Base-by-base conservation (phyloP, 441 rosid genomes). In the Croton setiger region DNA sequence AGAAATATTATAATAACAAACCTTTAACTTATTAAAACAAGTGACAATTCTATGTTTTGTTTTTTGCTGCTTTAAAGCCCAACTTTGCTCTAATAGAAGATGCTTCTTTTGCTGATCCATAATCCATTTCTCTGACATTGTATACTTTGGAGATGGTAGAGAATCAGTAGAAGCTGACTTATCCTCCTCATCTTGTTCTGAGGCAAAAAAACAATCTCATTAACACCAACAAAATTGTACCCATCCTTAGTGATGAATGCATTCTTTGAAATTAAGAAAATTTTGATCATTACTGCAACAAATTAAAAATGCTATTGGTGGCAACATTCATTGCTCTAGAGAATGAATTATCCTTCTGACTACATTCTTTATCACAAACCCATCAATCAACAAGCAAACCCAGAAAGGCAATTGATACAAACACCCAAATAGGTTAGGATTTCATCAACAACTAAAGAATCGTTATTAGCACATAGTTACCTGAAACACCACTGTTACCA, bases 71-170 rank as follows among this genome's bases (percentile, higher is more conserved):
- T 85, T 93, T 53, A 79, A 68, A 65, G 73, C 68, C 91, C 92
- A 91, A 72, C 73, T 82, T 79, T 79, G 87, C 72, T 93, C 90
- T 63, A 51, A 74, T 59, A 75, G 44, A 48, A 82, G 77, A 72
- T 79, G 90, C 83, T 75, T 85, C 73, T 81, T 87, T 79, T 81
- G 93, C 67, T 76, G 82, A 83, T 86, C 88, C 82, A 83, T 75
- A 67, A 93, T 79, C 98, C 97, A 93, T 60, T 87, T 90, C 82
- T 93, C 96, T 64, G 83, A 85, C 96, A 89, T 88, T 23, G 97
- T 88, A 74, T 79, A 80, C 83, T 83, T 88, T 57, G 93, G 94
- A 71, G 85, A 66, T 54, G 85, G 89, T 48, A 72, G 81, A 57
- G 78, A 68, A 69, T 78, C 84, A 69, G 73, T 62, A 76, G 78